A percentile compares a stretch with the other conserved stretches of the same genome.
Evolutionary conservation across 495 filamentous ascomycete species (phyloP).

Genomic region (Aspergillus ellipticus): DNA sequence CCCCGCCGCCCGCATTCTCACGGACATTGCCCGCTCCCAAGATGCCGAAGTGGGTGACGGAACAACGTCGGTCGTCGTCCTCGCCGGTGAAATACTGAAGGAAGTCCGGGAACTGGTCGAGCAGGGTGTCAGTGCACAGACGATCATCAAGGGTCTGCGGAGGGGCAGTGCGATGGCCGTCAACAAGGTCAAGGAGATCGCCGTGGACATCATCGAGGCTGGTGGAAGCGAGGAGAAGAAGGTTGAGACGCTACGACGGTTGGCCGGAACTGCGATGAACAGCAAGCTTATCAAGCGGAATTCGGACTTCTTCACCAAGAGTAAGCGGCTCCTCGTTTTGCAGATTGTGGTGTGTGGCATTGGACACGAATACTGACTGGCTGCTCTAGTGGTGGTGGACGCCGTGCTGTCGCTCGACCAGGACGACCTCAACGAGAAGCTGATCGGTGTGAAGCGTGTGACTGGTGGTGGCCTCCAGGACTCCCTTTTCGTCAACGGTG

Average conservation of each 20-base stretch:
- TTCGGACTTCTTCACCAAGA: constrained; percentile 95
- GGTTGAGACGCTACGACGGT: constrained; percentile 81
- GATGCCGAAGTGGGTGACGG: constrained; percentile 98
- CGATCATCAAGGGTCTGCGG: constrained; percentile 93
- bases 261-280: constrained; percentile 98
- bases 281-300: constrained; percentile 99
- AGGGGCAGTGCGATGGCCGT: constrained; percentile 88
- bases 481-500: constrained; percentile 94
- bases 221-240: constrained; percentile 68
- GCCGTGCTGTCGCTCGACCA: constrained; percentile 96
- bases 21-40: constrained; percentile 97
- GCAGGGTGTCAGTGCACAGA: constrained; percentile 94
- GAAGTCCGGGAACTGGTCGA: constrained; percentile 94
- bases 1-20: constrained; percentile 94
- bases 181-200: constrained; percentile 98
- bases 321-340: constrained; percentile 46
- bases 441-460: constrained; percentile 97
- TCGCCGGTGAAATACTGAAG: constrained; percentile 95
- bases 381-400: constrained; percentile 82
- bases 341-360: constrained; percentile 3
- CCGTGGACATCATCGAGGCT: constrained; percentile 63
- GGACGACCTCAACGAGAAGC: constrained; percentile 93
- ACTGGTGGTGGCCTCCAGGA: constrained; percentile 95
- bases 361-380: constrained; percentile 12
- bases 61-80: constrained; percentile 92